Evolutionary conservation across 2,329 filamentous ascomycete genomes (phyloP).

Genomic region (Amauroascus verrucosus): DNA sequence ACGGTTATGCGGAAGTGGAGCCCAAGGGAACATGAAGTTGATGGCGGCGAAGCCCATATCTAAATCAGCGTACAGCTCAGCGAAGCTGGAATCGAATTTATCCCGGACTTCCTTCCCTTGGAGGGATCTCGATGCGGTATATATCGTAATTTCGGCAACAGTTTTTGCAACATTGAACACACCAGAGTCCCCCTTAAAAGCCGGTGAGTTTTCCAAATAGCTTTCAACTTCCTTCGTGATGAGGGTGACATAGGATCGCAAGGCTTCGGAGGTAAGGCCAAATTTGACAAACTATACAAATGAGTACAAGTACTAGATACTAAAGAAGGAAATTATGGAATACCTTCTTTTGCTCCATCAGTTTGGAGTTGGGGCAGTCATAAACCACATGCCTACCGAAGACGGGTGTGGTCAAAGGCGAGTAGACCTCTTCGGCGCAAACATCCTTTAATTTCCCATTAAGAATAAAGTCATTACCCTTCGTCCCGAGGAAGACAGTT

Average conservation of each 20-base stretch:
- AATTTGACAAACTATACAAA: slow-evolving; percentile 50
- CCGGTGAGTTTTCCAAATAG: slow-evolving; percentile 58
- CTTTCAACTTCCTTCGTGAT: slow-evolving; percentile 64
- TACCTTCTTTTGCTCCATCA: slow-evolving; percentile 96
- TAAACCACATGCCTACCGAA: slow-evolving; percentile 84
- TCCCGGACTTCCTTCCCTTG: slow-evolving; percentile 75
- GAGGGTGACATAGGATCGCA: slow-evolving; percentile 63
- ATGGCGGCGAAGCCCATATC: slow-evolving; percentile 83
- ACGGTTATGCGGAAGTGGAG: slow-evolving; percentile 77
- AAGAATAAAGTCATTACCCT: slow-evolving; percentile 82
- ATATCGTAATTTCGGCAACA: slow-evolving; percentile 81
- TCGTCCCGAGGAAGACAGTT: slow-evolving; percentile 70
- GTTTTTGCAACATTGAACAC: slow-evolving; percentile 60
- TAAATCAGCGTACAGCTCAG: slow-evolving; percentile 74
- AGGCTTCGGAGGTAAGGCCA: slow-evolving; percentile 51
- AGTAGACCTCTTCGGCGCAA: slow-evolving; percentile 84
- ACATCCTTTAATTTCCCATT: slow-evolving; percentile 86
- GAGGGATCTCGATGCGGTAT: slow-evolving; percentile 74
- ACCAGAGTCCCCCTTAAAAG: slow-evolving; percentile 59
- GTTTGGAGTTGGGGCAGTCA: slow-evolving; percentile 79
- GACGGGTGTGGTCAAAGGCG: slow-evolving; percentile 57
- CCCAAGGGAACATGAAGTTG: slow-evolving; percentile 86
- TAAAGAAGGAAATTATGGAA: not conserved
- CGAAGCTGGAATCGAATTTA: slow-evolving; percentile 70
- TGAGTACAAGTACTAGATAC: not conserved